Conservation (phyloP, 805 yeast species). For the Kluyveromyces dobzhanskii region DNA sequence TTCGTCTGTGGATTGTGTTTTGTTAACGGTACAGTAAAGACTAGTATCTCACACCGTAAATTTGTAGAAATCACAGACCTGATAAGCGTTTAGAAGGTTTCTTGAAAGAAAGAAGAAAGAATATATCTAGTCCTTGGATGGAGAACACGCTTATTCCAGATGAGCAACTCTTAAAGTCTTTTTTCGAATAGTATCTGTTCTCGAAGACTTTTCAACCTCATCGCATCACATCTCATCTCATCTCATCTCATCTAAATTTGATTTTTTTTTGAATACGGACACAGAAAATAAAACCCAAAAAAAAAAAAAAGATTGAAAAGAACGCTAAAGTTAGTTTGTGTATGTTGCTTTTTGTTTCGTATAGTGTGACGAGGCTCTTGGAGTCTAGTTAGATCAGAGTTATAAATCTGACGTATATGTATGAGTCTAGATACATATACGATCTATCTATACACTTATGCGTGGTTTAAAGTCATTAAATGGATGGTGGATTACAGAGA, state of each 20-base stretch:
- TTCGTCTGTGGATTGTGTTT: not conserved
- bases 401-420: too few relatives aligned
- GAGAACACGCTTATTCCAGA: not conserved
- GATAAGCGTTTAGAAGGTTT: not conserved
- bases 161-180: not conserved
- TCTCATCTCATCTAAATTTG: conserved; percentile 10
- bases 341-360: conserved; percentile 1
- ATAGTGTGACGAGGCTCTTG: conserved; percentile 4
- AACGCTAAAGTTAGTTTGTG: not conserved
- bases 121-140: not conserved
- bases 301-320: conserved; percentile 3
- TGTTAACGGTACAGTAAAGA: not conserved
- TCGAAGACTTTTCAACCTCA: conserved; percentile 11
- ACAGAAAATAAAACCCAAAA: not conserved
- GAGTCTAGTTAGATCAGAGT: too few relatives aligned
- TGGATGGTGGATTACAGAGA: too few relatives aligned
- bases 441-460: too few relatives aligned
- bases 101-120: not conserved
- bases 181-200: too few relatives aligned
- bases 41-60: not conserved
- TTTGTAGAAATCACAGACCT: too few relatives aligned
- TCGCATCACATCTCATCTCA: conserved; percentile 25
- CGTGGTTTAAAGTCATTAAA: too few relatives aligned
- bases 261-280: not conserved
- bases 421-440: too few relatives aligned